These are phyloP conservation scores for Xylaria sp. DNA, from an alignment of 2,329 filamentous ascomycete genomes.

Conservation along the genomic window DNA sequence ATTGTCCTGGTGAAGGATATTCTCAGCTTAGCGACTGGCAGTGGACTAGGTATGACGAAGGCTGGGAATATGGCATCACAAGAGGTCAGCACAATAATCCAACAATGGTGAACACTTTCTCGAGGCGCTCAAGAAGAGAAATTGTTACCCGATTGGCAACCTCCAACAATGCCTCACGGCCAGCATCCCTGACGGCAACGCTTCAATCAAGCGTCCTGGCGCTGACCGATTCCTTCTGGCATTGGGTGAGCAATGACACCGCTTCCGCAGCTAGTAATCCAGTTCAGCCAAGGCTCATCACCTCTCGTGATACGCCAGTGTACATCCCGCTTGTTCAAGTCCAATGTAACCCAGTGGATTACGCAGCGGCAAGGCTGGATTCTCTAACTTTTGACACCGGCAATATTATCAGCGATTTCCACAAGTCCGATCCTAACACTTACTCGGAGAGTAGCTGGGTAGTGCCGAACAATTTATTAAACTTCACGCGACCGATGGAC, in stretches of 20 bases:
- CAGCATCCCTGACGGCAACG: slow-evolving; percentile 14
- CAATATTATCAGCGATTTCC: slow-evolving; percentile 20
- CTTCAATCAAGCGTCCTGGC: slow-evolving; percentile 17
- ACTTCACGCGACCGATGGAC: background rate
- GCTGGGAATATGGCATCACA: background rate
- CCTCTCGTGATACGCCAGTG: background rate
- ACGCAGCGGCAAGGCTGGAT: background rate
- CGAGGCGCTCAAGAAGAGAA: slow-evolving; percentile 17
- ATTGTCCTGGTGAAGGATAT: slow-evolving; percentile 16
- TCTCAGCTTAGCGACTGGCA: background rate
- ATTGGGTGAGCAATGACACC: slow-evolving; percentile 12
- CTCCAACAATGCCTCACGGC: background rate
- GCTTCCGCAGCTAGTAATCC: background rate
- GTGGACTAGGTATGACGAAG: background rate
- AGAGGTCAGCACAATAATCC: slow-evolving; percentile 25
- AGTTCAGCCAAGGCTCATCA: background rate
- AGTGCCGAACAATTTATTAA: slow-evolving; percentile 13
- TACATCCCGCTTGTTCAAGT: slow-evolving; percentile 27
- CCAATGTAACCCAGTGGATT: slow-evolving; percentile 11
- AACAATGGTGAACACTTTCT: slow-evolving; percentile 16
- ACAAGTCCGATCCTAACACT: background rate
- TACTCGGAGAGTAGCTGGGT: slow-evolving; percentile 4
- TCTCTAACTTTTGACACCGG: slow-evolving; percentile 19
- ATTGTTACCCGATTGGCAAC: slow-evolving; percentile 7
- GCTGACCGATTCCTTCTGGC: slow-evolving; percentile 28